These are phyloP conservation scores for Suillus lakei DNA, from an alignment of 768 basidiomycete genomes.

Conservation along the genomic window DNA sequence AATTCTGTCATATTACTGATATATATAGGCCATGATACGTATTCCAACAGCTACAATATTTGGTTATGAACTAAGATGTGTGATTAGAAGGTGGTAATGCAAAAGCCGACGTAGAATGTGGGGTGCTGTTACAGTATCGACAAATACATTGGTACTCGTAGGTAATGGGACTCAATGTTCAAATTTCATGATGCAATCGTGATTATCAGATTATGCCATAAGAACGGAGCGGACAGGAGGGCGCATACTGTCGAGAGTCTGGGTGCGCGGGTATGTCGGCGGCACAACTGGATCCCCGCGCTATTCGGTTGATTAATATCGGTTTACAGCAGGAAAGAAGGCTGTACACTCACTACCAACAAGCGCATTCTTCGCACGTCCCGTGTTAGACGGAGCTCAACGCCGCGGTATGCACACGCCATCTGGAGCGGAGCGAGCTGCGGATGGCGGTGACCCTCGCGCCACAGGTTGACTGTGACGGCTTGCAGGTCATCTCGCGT, in stretches of 20 bases:
- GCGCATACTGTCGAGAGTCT: conserved; percentile 19
- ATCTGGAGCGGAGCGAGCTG: conserved; percentile 61
- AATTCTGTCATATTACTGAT: neutral
- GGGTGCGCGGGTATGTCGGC: conserved; percentile 21
- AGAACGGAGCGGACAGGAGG: conserved; percentile 1
- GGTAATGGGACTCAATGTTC: conserved; percentile 1
- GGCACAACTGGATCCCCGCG: conserved; percentile 25
- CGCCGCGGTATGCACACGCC: conserved; percentile 65
- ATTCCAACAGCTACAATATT: neutral
- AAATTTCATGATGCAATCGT: neutral
- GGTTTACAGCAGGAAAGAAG: conserved; percentile 1
- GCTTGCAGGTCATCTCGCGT: conserved; percentile 45
- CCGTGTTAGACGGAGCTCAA: conserved; percentile 54
- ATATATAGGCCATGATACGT: neutral
- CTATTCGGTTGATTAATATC: neutral
- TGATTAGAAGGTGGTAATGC: conserved; percentile 5
- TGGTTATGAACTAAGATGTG: neutral
- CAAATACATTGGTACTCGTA: neutral
- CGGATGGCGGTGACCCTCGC: conserved; percentile 52
- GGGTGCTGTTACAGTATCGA: neutral
- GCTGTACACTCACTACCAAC: conserved; percentile 47
- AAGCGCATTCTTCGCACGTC: conserved; percentile 59
- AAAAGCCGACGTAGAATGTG: conserved; percentile 1
- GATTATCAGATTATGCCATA: conserved; percentile 1
- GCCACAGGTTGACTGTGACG: conserved; percentile 60